Conservation (phyloP, 108 stramenopile genomes). For the Pseudonitzschia multistriata region DNA sequence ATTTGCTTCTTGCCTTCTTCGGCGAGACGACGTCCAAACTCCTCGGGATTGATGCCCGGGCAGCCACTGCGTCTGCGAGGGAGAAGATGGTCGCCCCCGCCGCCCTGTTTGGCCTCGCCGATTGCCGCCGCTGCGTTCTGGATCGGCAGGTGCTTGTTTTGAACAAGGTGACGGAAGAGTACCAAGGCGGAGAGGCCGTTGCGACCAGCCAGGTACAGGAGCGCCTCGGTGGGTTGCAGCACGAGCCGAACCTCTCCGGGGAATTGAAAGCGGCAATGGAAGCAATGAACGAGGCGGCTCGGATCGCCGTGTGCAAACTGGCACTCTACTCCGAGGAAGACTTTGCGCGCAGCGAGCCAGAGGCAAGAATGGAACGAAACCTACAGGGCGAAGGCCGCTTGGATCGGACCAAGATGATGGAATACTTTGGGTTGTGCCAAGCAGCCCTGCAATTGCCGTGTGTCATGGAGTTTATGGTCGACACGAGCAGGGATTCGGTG, state of each 20-base stretch:
- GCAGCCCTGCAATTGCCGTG: slow-evolving; percentile 42
- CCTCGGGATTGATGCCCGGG: slow-evolving; percentile 5
- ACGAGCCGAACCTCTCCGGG: slow-evolving; percentile 8
- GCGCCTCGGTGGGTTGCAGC: slow-evolving; percentile 16
- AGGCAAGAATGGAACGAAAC: not conserved
- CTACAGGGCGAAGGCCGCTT: slow-evolving; percentile 22
- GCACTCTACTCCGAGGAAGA: slow-evolving; percentile 28
- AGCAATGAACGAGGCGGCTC: slow-evolving; percentile 39
- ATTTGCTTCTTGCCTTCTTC: slow-evolving; percentile 28
- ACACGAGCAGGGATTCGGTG: slow-evolving; percentile 12
- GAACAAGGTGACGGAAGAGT: slow-evolving; percentile 7
- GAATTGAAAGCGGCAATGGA: slow-evolving; percentile 24
- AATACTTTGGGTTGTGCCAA: slow-evolving; percentile 54
- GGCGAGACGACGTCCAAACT: slow-evolving; percentile 3
- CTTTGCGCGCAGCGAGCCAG: not conserved
- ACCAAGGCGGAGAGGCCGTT: not conserved
- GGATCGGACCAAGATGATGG: slow-evolving; percentile 40
- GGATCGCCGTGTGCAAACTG: slow-evolving; percentile 30
- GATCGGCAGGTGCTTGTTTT: slow-evolving; percentile 24
- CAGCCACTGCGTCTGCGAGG: slow-evolving; percentile 1
- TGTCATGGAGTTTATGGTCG: slow-evolving; percentile 34
- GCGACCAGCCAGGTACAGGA: slow-evolving; percentile 19
- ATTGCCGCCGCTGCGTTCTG: slow-evolving; percentile 31
- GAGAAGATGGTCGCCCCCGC: not conserved
- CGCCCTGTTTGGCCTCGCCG: not conserved